These are phyloP conservation scores for Rhizophora apiculata DNA, from an alignment of 345 rosid species.

Conservation along the genomic window DNA sequence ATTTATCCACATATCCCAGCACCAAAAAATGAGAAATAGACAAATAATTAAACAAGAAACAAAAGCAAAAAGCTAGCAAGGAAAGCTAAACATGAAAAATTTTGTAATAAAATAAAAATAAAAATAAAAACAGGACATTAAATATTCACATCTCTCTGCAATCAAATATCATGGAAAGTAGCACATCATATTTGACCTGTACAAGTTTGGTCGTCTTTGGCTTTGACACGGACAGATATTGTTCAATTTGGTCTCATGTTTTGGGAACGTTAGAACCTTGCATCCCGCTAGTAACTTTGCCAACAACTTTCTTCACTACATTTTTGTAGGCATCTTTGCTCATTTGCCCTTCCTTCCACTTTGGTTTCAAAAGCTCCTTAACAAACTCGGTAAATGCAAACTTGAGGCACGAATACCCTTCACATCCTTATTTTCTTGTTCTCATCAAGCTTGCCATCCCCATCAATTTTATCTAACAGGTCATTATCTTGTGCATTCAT, in stretches of 20 bases:
- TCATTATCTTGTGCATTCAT: slow-evolving; percentile 36
- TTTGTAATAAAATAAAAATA: neutral
- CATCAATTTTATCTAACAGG: slow-evolving; percentile 41
- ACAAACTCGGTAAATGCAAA: slow-evolving; percentile 82
- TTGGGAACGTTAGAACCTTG: slow-evolving; percentile 75
- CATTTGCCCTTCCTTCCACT: slow-evolving; percentile 91
- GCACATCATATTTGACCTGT: slow-evolving; percentile 51
- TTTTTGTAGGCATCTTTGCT: slow-evolving; percentile 90
- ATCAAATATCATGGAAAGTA: neutral
- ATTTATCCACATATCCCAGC: slow-evolving; percentile 60
- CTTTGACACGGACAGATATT: slow-evolving; percentile 74
- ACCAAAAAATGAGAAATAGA: neutral
- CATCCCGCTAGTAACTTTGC: slow-evolving; percentile 75
- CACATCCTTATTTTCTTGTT: slow-evolving; percentile 65
- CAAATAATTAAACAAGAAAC: slow-evolving; percentile 4
- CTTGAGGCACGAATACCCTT: slow-evolving; percentile 71
- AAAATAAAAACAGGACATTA: neutral
- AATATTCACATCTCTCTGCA: no score
- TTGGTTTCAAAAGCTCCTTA: slow-evolving; percentile 84
- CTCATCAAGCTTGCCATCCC: slow-evolving; percentile 50
- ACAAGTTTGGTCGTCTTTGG: slow-evolving; percentile 88
- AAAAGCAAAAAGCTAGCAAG: neutral
- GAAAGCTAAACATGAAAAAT: neutral
- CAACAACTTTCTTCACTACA: slow-evolving; percentile 92
- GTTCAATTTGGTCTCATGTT: slow-evolving; percentile 82